phyloP scores from a whole-genome alignment of 164 flowering plant species.

The Umbellularia californica region DNA sequence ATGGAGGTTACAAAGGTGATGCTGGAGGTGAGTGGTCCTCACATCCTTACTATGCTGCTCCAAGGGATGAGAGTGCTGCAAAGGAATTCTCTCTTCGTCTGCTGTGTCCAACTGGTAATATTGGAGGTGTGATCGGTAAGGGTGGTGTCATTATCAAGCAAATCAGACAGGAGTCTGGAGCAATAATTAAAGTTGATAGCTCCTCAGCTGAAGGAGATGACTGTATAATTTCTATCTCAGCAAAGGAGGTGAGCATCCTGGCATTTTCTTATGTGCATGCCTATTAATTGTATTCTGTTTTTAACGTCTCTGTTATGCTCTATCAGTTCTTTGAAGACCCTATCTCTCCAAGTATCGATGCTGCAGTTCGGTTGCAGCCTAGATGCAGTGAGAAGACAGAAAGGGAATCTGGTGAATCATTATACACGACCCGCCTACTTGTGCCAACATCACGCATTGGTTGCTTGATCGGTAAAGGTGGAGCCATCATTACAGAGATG shows the following conservation, averaged over 20 bases:
- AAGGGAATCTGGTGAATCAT: constrained; percentile 74
- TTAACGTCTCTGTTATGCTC: constrained; percentile 1
- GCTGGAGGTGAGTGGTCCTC: constrained; percentile 55
- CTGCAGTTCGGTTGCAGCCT: constrained; percentile 86
- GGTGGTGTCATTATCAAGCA: constrained; percentile 86
- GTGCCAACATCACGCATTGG: constrained; percentile 90
- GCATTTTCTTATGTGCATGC: not conserved
- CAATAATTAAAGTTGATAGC: constrained; percentile 81
- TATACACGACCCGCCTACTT: constrained; percentile 74
- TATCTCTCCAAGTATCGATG: constrained; percentile 76
- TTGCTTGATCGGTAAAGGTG: constrained; percentile 95
- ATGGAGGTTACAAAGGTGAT: constrained; percentile 82
- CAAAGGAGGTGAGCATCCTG: constrained; percentile 59
- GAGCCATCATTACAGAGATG: constrained; percentile 83
- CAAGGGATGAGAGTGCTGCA: constrained; percentile 63
- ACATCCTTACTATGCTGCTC: constrained; percentile 54
- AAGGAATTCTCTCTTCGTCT: constrained; percentile 79
- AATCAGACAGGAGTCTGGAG: constrained; percentile 86
- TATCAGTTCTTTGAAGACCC: constrained; percentile 74
- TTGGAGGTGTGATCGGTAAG: constrained; percentile 91
- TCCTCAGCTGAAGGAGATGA: constrained; percentile 72
- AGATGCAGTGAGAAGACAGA: constrained; percentile 86
- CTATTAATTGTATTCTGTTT: not conserved
- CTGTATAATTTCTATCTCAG: constrained; percentile 67
- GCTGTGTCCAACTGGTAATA: constrained; percentile 70